A percentile compares a stretch with the other conserved stretches of the same genome.
Evolutionary conservation across 345 rosid species (phyloP).

Genomic region (Dipteronia sinensis): DNA sequence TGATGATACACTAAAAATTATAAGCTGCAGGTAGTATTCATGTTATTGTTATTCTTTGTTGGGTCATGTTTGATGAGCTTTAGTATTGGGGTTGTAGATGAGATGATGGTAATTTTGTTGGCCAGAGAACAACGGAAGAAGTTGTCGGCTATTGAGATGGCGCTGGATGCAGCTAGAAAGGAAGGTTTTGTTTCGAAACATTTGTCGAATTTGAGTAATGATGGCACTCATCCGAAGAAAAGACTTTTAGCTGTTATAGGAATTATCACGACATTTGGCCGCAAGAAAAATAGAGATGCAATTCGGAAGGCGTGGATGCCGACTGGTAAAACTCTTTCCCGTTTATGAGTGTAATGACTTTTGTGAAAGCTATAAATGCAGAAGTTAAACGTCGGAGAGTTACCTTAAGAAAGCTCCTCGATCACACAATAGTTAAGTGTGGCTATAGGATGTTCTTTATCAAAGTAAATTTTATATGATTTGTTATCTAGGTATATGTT

Average conservation of each 20-base stretch:
- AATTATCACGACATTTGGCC: conserved; percentile 52
- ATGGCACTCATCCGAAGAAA: conserved; percentile 29
- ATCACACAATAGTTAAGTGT: background rate
- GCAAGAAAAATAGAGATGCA: conserved; percentile 57
- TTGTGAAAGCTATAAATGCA: background rate
- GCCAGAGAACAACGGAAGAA: conserved; percentile 50
- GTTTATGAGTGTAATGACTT: background rate
- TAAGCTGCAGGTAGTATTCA: conserved; percentile 44
- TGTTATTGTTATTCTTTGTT: background rate
- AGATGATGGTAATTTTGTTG: conserved; percentile 13
- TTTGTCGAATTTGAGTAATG: conserved; percentile 7
- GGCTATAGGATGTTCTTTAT: background rate
- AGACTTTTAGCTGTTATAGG: conserved; percentile 47
- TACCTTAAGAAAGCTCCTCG: background rate
- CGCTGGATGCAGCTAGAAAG: conserved; percentile 41
- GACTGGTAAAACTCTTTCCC: conserved; percentile 31
- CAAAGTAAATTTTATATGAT: background rate
- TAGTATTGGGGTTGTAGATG: background rate
- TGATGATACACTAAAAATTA: conserved; percentile 51
- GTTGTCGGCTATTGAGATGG: conserved; percentile 46
- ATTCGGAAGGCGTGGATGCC: conserved; percentile 61
- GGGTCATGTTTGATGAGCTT: background rate
- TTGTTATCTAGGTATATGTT: background rate
- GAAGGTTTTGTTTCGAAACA: conserved; percentile 46
- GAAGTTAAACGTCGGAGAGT: background rate